phyloP scores from a whole-genome alignment of 768 basidiomycete species.

The Auriscalpium vulgare region DNA sequence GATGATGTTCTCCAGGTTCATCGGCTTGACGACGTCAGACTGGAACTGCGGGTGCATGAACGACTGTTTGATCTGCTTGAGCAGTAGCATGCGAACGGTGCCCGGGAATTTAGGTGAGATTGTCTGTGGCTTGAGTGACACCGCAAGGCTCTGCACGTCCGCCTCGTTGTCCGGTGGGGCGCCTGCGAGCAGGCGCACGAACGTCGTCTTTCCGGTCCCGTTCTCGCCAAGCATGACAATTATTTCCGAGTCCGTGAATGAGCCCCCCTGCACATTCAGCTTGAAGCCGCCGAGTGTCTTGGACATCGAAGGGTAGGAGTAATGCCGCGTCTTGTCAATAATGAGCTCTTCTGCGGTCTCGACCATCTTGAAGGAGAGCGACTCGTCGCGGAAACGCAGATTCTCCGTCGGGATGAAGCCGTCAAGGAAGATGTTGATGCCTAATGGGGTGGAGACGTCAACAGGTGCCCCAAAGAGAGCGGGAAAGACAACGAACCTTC shows the following conservation, averaged over 20 bases:
- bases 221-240: constrained; percentile 99
- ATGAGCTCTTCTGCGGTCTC: constrained; percentile 91
- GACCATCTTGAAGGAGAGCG: constrained; percentile 93
- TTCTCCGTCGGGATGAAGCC: constrained; percentile 99
- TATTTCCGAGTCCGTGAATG: constrained; percentile 98
- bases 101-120: constrained; percentile 98
- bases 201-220: constrained; percentile 97
- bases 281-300: constrained; percentile 97
- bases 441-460: constrained; percentile 29
- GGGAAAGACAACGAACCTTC: constrained; percentile 55
- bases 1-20: constrained; percentile 90
- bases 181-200: constrained; percentile 91
- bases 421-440: constrained; percentile 99
- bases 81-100: constrained; percentile 87
- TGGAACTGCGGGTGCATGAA: constrained; percentile 99
- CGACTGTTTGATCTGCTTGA: constrained; percentile 90
- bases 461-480: not conserved
- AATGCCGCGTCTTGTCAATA: constrained; percentile 80
- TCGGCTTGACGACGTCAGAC: constrained; percentile 95
- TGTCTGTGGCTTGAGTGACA: constrained; percentile 83
- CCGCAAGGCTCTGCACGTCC: constrained; percentile 63
- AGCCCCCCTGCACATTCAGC: constrained; percentile 81
- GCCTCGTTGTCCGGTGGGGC: constrained; percentile 83
- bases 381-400: constrained; percentile 93
- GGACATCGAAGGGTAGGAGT: constrained; percentile 91